These are phyloP conservation scores for Lasiosphaeris hirsuta DNA, from an alignment of 495 filamentous ascomycete species.

Conservation along the genomic window DNA sequence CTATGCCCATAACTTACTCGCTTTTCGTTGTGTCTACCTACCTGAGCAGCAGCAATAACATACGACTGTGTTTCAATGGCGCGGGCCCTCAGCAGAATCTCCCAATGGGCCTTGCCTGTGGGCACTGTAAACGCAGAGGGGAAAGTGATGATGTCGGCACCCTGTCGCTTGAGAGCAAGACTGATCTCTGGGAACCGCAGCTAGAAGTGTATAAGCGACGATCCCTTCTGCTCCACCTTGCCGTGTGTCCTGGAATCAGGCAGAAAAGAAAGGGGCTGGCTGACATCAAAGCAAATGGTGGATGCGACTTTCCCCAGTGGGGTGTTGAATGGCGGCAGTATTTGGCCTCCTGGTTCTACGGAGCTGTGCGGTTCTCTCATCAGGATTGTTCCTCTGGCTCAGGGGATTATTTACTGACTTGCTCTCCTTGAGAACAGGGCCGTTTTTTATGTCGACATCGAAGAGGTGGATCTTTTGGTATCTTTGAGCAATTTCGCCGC, in stretches of 20 bases:
- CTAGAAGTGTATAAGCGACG: neutral
- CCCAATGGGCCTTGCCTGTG: slow-evolving; percentile 86
- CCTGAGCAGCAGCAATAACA: slow-evolving; percentile 85
- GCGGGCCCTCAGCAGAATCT: slow-evolving; percentile 67
- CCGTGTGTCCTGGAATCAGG: neutral
- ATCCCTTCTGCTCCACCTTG: neutral
- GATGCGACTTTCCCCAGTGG: slow-evolving; percentile 70
- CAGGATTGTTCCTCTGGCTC: slow-evolving; percentile 12
- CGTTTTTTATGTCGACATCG: slow-evolving; percentile 34
- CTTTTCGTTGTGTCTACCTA: slow-evolving; percentile 65
- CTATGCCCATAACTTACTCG: slow-evolving; percentile 83
- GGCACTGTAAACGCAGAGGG: slow-evolving; percentile 89
- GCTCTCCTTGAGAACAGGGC: slow-evolving; percentile 30
- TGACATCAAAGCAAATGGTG: slow-evolving; percentile 84
- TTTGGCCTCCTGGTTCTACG: slow-evolving; percentile 29
- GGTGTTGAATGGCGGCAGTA: slow-evolving; percentile 65
- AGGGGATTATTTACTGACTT: slow-evolving; percentile 6
- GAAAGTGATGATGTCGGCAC: slow-evolving; percentile 75
- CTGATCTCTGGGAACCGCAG: slow-evolving; percentile 76
- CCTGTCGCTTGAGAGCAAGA: slow-evolving; percentile 49
- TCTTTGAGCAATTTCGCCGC: slow-evolving; percentile 33
- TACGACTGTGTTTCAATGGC: slow-evolving; percentile 89
- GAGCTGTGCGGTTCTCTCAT: slow-evolving; percentile 13
- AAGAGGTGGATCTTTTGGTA: slow-evolving; percentile 60
- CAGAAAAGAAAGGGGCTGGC: neutral